Percentiles rank a stretch among this genome's conserved stretches.
Evolutionary conservation across 1,139 yeast genomes (phyloP).

Genomic region (Pichia sp.): DNA sequence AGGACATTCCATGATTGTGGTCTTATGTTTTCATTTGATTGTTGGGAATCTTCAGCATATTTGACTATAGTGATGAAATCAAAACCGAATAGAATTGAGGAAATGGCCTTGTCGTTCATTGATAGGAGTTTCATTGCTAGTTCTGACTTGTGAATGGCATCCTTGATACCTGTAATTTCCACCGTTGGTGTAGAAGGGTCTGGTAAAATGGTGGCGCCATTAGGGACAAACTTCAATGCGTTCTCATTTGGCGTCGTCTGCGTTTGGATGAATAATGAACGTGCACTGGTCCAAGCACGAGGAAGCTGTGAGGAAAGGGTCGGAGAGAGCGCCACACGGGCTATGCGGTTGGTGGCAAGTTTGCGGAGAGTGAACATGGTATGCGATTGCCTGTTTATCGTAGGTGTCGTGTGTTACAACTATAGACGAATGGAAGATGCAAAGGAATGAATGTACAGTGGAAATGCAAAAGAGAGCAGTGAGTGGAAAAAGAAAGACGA

Average conservation of each 20-base stretch:
- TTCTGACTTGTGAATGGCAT: conserved; percentile 41
- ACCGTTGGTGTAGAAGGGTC: conserved; percentile 33
- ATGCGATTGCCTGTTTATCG: no score
- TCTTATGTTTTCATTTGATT: conserved; percentile 26
- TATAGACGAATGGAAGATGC: no score
- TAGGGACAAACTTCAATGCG: conserved; percentile 84
- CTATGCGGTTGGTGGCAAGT: no score
- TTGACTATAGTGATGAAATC: conserved; percentile 75
- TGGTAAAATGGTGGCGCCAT: conserved; percentile 39
- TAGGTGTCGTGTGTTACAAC: no score
- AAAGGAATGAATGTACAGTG: no score
- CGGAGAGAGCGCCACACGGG: no score
- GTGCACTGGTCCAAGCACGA: no score
- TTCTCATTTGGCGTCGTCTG: conserved; percentile 85
- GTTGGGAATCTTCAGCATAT: conserved; percentile 35
- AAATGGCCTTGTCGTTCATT: conserved; percentile 35
- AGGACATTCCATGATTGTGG: conserved; percentile 56
- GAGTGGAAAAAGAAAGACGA: no score
- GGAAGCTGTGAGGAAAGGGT: no score
- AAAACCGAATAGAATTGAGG: conserved; percentile 46
- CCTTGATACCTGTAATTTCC: conserved; percentile 49
- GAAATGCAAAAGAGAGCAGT: no score
- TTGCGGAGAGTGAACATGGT: no score
- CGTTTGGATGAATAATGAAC: conserved; percentile 39
- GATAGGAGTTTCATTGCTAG: conserved; percentile 46